phyloP scores from a whole-genome alignment of 257 asterid species.

The Echites panduratus region DNA sequence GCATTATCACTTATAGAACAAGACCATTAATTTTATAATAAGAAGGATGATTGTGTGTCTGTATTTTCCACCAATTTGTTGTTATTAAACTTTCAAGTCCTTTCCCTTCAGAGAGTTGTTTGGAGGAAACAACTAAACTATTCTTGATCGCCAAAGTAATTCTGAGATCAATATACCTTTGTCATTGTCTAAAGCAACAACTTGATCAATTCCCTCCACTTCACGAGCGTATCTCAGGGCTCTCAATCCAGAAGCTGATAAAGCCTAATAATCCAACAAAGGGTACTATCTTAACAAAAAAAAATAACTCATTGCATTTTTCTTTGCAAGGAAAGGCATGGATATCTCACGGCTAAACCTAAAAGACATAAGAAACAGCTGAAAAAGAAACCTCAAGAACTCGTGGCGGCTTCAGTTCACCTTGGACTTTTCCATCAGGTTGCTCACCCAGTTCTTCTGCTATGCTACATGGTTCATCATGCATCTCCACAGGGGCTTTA shows the following conservation, averaged over 20 bases:
- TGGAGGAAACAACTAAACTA: background rate
- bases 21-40: background rate
- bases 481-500: conserved; percentile 34
- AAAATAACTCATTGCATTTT: background rate
- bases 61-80: background rate
- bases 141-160: background rate
- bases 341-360: background rate
- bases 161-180: conserved; percentile 38
- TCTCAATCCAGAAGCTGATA: conserved; percentile 96
- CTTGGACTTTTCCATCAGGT: conserved; percentile 39
- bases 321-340: background rate
- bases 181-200: conserved; percentile 91
- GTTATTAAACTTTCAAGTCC: background rate
- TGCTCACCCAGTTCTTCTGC: conserved; percentile 30
- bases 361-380: background rate
- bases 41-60: background rate
- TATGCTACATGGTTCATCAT: conserved; percentile 36
- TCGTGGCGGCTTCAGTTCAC: conserved; percentile 58
- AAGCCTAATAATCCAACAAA: conserved; percentile 45
- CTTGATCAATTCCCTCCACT: conserved; percentile 85
- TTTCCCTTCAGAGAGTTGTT: too few relatives aligned
- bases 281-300: background rate
- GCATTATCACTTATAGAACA: conserved; percentile 4
- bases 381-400: conserved; percentile 69
- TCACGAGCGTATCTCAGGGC: conserved; percentile 95